Evolutionary conservation across 73 alveolate genomes (phyloP).

Genomic region (Durusdinium trenchii): DNA sequence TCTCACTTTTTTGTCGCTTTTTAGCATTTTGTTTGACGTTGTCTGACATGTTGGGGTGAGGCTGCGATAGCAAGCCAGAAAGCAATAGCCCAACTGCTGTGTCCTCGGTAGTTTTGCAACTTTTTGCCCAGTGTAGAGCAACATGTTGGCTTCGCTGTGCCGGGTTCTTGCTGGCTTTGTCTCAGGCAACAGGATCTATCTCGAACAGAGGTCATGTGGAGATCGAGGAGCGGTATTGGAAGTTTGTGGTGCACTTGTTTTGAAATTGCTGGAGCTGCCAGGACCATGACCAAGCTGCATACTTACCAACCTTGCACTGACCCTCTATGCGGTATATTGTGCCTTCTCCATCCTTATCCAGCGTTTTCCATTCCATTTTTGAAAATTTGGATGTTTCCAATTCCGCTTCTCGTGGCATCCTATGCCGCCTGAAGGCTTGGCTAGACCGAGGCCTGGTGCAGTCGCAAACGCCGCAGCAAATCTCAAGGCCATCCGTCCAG

Average conservation of each 20-base stretch:
- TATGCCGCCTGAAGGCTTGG: too few relatives aligned
- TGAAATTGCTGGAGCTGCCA: too few relatives aligned
- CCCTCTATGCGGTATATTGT: too few relatives aligned
- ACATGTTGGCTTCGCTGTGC: slow-evolving; percentile 40
- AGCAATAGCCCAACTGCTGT: slow-evolving; percentile 77
- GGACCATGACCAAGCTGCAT: too few relatives aligned
- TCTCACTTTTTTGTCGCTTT: neutral
- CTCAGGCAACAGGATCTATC: slow-evolving; percentile 49
- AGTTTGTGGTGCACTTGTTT: neutral
- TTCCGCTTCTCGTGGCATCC: too few relatives aligned
- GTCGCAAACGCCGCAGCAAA: slow-evolving; percentile 94
- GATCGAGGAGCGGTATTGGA: neutral
- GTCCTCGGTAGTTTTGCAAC: neutral
- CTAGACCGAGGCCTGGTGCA: slow-evolving; percentile 74
- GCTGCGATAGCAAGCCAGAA: slow-evolving; percentile 92
- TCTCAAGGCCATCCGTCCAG: too few relatives aligned
- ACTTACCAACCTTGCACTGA: too few relatives aligned
- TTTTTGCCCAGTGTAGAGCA: too few relatives aligned
- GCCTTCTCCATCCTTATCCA: too few relatives aligned
- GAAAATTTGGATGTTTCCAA: too few relatives aligned
- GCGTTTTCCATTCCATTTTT: too few relatives aligned
- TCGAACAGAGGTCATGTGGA: slow-evolving; percentile 74
- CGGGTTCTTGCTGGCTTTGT: neutral
- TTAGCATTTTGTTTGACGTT: too few relatives aligned
- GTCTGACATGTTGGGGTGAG: neutral